These are phyloP conservation scores for Scedosporium aurantiacum DNA, from an alignment of 2,329 filamentous ascomycete genomes.

Conservation along the genomic window DNA sequence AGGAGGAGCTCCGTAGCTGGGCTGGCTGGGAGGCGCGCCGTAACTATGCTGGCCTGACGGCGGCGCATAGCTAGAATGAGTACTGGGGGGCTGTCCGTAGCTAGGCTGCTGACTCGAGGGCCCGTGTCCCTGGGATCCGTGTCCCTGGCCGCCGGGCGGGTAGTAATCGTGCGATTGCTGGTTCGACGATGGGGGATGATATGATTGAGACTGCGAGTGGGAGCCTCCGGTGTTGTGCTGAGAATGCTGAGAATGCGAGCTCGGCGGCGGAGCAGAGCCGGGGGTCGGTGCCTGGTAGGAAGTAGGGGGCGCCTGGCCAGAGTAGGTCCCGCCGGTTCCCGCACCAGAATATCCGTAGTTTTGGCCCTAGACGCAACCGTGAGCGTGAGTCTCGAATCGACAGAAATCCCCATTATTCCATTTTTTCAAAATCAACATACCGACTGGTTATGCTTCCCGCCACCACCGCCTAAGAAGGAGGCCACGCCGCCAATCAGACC, in stretches of 20 bases:
- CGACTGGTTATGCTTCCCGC: conserved; percentile 29
- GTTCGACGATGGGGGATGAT: conserved; percentile 19
- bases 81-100: conserved; percentile 14
- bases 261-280: conserved; percentile 7
- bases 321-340: conserved; percentile 45
- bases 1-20: conserved; percentile 14
- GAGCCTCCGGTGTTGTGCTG: conserved; percentile 2
- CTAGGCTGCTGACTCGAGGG: conserved; percentile 7
- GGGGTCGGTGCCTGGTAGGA: conserved; percentile 38
- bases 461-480: conserved; percentile 39
- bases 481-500: conserved; percentile 44
- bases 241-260: conserved; percentile 1
- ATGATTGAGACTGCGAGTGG: conserved; percentile 15
- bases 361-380: conserved; percentile 27
- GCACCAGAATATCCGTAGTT: conserved; percentile 54
- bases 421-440: conserved; percentile 16
- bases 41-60: conserved; percentile 17
- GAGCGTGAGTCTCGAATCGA: background rate
- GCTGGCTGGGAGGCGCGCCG: conserved; percentile 12
- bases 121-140: conserved; percentile 4
- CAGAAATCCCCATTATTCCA: background rate
- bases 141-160: conserved; percentile 3
- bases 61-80: conserved; percentile 13
- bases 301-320: conserved; percentile 50
- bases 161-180: conserved; percentile 3